phyloP scores from a whole-genome alignment of 2,329 filamentous ascomycete genomes.

The Cercospora sp. region DNA sequence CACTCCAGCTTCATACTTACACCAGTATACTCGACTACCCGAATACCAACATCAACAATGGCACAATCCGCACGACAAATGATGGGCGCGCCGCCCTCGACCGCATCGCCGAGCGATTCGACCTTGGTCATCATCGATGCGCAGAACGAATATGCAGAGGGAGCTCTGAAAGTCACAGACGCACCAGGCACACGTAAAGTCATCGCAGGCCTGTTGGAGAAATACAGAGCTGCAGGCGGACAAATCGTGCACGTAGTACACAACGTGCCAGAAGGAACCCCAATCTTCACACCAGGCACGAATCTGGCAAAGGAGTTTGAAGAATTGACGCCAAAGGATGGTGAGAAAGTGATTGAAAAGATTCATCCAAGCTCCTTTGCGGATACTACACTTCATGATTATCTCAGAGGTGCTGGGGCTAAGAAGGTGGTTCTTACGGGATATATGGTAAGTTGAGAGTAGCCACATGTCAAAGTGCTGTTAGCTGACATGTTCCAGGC shows the following conservation, averaged over 20 bases:
- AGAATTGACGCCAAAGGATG: slow-evolving; percentile 55
- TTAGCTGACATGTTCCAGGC: slow-evolving; percentile 45
- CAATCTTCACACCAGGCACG: slow-evolving; percentile 65
- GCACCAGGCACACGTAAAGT: slow-evolving; percentile 55
- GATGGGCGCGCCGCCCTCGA: slow-evolving; percentile 57
- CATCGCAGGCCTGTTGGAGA: slow-evolving; percentile 58
- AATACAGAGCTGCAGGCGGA: slow-evolving; percentile 57
- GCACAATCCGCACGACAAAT: slow-evolving; percentile 52
- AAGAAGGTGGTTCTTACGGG: slow-evolving; percentile 64
- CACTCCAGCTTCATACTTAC: neutral
- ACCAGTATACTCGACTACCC: neutral
- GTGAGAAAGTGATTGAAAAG: slow-evolving; percentile 62
- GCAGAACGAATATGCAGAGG: slow-evolving; percentile 67
- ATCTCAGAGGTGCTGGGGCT: slow-evolving; percentile 50
- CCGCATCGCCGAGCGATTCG: slow-evolving; percentile 59
- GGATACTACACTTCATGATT: slow-evolving; percentile 58
- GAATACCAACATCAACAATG: slow-evolving; percentile 10
- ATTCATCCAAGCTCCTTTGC: slow-evolving; percentile 61
- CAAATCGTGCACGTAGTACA: slow-evolving; percentile 65
- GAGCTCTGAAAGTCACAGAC: slow-evolving; percentile 58
- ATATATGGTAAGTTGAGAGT: slow-evolving; percentile 51
- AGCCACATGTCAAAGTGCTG: neutral
- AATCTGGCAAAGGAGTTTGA: slow-evolving; percentile 61
- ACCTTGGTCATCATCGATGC: slow-evolving; percentile 68
- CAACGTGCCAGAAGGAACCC: slow-evolving; percentile 59